Percentiles rank a stretch among this genome's conserved stretches.
Conservation (phyloP, 495 filamentous ascomycete species). For the Beverwykella pulmonaria region DNA sequence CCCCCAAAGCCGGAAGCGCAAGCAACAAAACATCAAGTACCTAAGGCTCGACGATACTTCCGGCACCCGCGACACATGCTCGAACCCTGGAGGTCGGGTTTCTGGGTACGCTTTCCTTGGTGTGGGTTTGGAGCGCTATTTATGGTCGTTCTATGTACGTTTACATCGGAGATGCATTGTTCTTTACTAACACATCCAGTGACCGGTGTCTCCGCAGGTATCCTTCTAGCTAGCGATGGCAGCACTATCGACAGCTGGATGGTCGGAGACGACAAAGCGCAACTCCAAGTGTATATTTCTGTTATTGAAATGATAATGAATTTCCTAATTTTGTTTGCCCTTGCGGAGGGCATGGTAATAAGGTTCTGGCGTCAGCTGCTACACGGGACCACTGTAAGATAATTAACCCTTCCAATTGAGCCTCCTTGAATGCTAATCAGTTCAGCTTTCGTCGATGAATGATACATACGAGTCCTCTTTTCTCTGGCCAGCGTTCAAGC, state of each 20-base stretch:
- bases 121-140: constrained; percentile 28
- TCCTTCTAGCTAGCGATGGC: constrained; percentile 26
- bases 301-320: constrained; percentile 25
- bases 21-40: background rate
- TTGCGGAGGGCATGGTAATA: constrained; percentile 20
- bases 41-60: constrained; percentile 16
- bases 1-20: constrained; percentile 5
- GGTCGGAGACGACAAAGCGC: constrained; percentile 23
- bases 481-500: constrained; percentile 17
- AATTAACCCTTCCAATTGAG: background rate
- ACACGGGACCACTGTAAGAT: constrained; percentile 21
- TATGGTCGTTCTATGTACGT: constrained; percentile 19
- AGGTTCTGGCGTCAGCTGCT: constrained; percentile 26
- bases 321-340: constrained; percentile 23
- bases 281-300: constrained; percentile 32
- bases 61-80: constrained; percentile 23
- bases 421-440: background rate
- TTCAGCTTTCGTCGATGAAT: constrained; percentile 19
- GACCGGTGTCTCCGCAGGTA: constrained; percentile 26
- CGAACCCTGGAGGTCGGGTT: constrained; percentile 27
- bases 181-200: constrained; percentile 18
- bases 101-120: constrained; percentile 30
- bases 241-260: constrained; percentile 12
- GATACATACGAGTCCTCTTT: constrained; percentile 25
- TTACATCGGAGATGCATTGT: background rate